Base-by-base conservation (phyloP, 768 basidiomycete genomes). In the Hygrocybe coccinea region DNA sequence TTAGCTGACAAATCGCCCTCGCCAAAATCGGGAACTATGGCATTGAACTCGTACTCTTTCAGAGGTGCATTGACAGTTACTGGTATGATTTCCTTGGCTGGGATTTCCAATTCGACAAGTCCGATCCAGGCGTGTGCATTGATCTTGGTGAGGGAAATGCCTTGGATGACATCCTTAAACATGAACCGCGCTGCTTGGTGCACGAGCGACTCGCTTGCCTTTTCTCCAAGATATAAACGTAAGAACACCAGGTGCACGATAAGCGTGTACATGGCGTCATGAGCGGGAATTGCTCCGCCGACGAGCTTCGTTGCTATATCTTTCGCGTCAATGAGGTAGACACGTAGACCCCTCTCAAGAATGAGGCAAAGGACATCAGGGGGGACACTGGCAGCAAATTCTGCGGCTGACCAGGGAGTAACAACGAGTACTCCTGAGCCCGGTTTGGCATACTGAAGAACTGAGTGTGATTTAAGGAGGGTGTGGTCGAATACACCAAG, bases 211-310 rank as follows among this genome's bases (percentile, higher is more conserved):
- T 86, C 79, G 21, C 72, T 78, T 6, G 84, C 85, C n/a, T 74
- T 71, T 49, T 75, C 70, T 25, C 87, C 89, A 38, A 92, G 74
- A 71, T 88, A 98, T 33, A 98, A 76, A 52, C 91, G 79, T 64
- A 97, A 71, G 76, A 97, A 91, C 1, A 89, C 87, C 25, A 95
- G 75, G 62, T 90, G 82, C 41, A 84, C 79, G 35, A 90, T 65
- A 58, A 89, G 69, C 59, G 74, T 76, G 62, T 87, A 79, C 6
- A 81, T 61, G 1, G 74, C 71, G 39, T 79, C 76, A 54, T 70
- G 71, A 8, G 66, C 58, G 3, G 70, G 56, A 12, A 69, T 66
- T n/a, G 68, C 64, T 9, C 66, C 64, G 17, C 71, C 72, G 2
- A 68, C 66, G 21, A 82, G 60, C 25, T 70, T 70, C 19, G 73